Evolutionary conservation across 257 asterid species (phyloP).

Genomic region (Petunia axillaris): DNA sequence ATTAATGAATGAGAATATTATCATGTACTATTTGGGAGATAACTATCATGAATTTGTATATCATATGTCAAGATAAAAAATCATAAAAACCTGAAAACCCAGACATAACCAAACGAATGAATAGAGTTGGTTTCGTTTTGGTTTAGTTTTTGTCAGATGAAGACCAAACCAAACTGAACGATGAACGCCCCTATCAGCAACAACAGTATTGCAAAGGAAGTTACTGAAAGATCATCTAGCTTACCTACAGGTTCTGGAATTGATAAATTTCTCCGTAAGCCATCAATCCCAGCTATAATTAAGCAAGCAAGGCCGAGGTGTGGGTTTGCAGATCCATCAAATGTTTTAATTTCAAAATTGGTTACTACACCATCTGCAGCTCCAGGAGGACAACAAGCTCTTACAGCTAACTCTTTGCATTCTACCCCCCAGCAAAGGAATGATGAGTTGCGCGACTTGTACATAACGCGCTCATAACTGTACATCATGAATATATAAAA

Average conservation of each 20-base stretch:
- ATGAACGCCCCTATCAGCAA: no score
- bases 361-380: slow-evolving; percentile 58
- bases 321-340: slow-evolving; percentile 94
- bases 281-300: slow-evolving; percentile 76
- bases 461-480: slow-evolving; percentile 90
- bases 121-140: no score
- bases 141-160: no score
- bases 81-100: no score
- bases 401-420: slow-evolving; percentile 75
- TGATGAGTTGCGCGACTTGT: slow-evolving; percentile 91
- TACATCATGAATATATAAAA: not conserved
- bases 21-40: no score
- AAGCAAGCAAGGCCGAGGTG: slow-evolving; percentile 78
- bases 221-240: not conserved
- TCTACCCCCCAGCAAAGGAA: slow-evolving; percentile 89
- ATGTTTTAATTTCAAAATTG: slow-evolving; percentile 80
- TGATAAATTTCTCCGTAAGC: slow-evolving; percentile 52
- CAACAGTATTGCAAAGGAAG: no score
- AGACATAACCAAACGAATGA: no score
- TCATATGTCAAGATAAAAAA: no score
- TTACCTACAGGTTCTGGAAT: slow-evolving; percentile 87
- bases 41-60: no score
- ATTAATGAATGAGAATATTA: no score
- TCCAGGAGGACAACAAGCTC: slow-evolving; percentile 88
- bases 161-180: no score